Evolutionary conservation across 2,329 filamentous ascomycete genomes (phyloP), one percentile per base, ranked within the genome.

Genomic region (Trichophyton simii): DNA sequence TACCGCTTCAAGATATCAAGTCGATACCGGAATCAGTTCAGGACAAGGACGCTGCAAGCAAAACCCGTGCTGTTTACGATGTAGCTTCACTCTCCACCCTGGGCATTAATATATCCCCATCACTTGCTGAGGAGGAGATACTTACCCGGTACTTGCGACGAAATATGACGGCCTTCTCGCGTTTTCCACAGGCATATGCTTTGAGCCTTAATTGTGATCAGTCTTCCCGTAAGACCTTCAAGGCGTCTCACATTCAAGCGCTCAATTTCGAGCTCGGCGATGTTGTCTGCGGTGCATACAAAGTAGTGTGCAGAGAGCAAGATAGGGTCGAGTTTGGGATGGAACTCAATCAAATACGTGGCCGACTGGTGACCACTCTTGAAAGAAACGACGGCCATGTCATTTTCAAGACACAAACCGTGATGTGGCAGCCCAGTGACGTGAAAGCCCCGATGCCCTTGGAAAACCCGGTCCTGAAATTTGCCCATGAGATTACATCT

Each of bases 141-240:
- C 67, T 73, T 52, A 69, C 65, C 15, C 61, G 64, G 1, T 68
- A 73, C 6, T 59, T 72, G 11, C 70, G 71, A 3, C 69, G 70
- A 44, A 75, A 72, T 42, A 72, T 75, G 69, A 63, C 57, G 2
- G 63, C 63, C 0, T 74, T 75, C 46, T 61, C 69, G n/a, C 67
- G 64, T 13, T 68, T 72, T 41, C 72, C 72, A 7, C 70, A 73
- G 50, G 70, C 70, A 0, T 67, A 67, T 41, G 62, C 70, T 9
- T 57, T 73, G 1, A 63, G 66, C 5, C 41, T 71, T n/a, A 60
- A 64, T 3, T 66, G 65, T 25, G 46, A 66, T 9, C 54, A 60
- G 2, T 38, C 62, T 11, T 62, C 65, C 3, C 63, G 66, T 20
- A 60, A 58, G 11, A 73, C 67, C 22, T 72, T 74, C 34, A 50